Percentiles rank a stretch among this genome's conserved stretches.
Conservation (phyloP, 108 stramenopile species). For the Nitzschia putrida region DNA sequence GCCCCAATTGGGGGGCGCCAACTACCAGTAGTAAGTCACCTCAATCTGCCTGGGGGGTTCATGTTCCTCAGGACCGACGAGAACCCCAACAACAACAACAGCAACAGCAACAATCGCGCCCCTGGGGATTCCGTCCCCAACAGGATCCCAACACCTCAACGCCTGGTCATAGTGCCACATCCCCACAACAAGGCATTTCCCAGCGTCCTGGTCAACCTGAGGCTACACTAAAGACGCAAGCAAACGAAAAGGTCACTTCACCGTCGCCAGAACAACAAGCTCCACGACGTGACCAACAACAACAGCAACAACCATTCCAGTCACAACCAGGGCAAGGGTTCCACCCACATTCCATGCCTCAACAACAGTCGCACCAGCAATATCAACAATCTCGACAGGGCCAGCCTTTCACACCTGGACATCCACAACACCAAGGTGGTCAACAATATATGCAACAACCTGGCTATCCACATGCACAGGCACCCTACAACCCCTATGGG, state of each 20-base stretch:
- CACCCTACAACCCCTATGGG: not conserved
- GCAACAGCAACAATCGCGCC: slow-evolving; percentile 6
- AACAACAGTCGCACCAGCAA: slow-evolving; percentile 12
- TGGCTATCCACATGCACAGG: slow-evolving; percentile 1
- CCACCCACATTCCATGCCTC: not conserved
- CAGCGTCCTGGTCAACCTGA: not conserved
- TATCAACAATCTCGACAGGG: slow-evolving; percentile 14
- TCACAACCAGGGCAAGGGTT: not conserved
- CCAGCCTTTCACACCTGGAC: not conserved
- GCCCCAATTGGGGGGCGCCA: too few relatives aligned
- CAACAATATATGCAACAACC: slow-evolving; percentile 14
- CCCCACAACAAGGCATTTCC: too few relatives aligned
- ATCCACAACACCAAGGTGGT: slow-evolving; percentile 3
- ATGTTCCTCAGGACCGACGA: not conserved
- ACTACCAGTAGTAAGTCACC: too few relatives aligned
- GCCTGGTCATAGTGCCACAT: too few relatives aligned
- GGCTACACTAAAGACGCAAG: not conserved
- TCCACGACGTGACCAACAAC: not conserved
- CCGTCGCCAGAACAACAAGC: slow-evolving; percentile 8
- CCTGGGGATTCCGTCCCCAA: slow-evolving; percentile 15
- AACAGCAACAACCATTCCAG: slow-evolving; percentile 7
- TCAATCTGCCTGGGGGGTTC: too few relatives aligned
- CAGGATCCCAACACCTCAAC: too few relatives aligned
- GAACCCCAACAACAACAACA: slow-evolving; percentile 11
- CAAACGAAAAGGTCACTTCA: not conserved